Base-by-base conservation (phyloP, 345 rosid species). In the Brassica incana region DNA sequence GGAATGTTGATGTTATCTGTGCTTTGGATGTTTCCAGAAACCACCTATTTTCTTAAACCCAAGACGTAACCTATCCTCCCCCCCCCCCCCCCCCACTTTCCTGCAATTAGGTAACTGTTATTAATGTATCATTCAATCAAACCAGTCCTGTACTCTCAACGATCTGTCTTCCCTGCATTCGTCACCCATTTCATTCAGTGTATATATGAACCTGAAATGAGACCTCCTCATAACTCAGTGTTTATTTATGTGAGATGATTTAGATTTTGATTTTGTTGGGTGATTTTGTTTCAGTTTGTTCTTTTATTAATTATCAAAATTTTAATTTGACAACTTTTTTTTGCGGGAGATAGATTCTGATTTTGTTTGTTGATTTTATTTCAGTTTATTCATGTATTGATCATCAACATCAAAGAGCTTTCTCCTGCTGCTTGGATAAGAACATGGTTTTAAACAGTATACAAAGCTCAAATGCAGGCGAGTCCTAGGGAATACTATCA, bases 381-480 rank as follows among this genome's bases (percentile, higher is more conserved):
- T 36, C 40, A 36, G 40, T 36, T 36, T 36, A 36, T 36, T 36
- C 8, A 7, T 36, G 40, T 36, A 36, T 36, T 36, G 40, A 36
- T 36, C 8, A 36, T 36, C 40, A 36, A 36, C 40, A 36, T 6
- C 40, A 36, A 36, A 7, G 40, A 36, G 40, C 40, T 36, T 7
- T 36, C 40, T 36, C 40, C 40, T 36, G 40, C 40, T 36, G 40
- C 35, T 32, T 32, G 35, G 35, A 32, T 32, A 32, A 32, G 35
- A 32, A 32, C 35, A 32, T 32, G 35, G 35, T 32, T 32, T 32
- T 32, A 32, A 32, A 32, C 30, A 90, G 95, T 80, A 89, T 90
- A 5, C 94, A 92, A 81, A 91, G 99, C 81, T 95, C 97, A 33
- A 83, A 84, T 45, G 97, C 91, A 78, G 90, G 82, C 58, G 11